A percentile compares a stretch with the other conserved stretches of the same genome.
Conservation (phyloP, 2,329 filamentous ascomycete genomes). For the Drechslerella dactyloides region DNA sequence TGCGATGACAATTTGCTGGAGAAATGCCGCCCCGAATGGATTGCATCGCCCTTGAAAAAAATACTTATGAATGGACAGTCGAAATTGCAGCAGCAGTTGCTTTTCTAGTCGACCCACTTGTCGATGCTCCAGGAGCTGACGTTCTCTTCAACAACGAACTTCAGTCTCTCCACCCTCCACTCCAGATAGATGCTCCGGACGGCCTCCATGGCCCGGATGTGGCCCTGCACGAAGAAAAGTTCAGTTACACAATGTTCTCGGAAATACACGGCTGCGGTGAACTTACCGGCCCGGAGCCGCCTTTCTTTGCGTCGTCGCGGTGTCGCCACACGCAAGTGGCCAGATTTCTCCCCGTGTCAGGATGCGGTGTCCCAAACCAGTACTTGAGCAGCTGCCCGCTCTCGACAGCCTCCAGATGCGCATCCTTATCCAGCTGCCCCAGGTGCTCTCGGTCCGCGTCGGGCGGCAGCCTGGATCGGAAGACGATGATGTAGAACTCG, state of each 20-base stretch:
- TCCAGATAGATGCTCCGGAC: conserved; percentile 64
- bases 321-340: conserved; percentile 77
- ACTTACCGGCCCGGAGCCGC: conserved; percentile 66
- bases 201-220: conserved; percentile 68
- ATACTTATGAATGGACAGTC: neutral
- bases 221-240: conserved; percentile 37
- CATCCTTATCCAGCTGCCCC: conserved; percentile 75
- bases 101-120: conserved; percentile 61
- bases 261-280: conserved; percentile 54
- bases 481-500: conserved; percentile 81
- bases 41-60: conserved; percentile 2
- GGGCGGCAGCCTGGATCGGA: conserved; percentile 74
- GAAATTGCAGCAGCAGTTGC: conserved; percentile 3
- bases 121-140: conserved; percentile 69
- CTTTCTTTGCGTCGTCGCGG: conserved; percentile 66
- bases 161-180: conserved; percentile 74
- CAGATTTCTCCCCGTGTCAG: conserved; percentile 71
- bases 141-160: conserved; percentile 71
- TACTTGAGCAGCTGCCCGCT: conserved; percentile 89
- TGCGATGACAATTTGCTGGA: conserved; percentile 9
- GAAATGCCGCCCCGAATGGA: neutral
- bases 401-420: conserved; percentile 78
- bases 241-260: conserved; percentile 8
- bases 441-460: conserved; percentile 72
- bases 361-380: conserved; percentile 82